Conservation (phyloP, 768 basidiomycete genomes). For the Tulasnella sp. region DNA sequence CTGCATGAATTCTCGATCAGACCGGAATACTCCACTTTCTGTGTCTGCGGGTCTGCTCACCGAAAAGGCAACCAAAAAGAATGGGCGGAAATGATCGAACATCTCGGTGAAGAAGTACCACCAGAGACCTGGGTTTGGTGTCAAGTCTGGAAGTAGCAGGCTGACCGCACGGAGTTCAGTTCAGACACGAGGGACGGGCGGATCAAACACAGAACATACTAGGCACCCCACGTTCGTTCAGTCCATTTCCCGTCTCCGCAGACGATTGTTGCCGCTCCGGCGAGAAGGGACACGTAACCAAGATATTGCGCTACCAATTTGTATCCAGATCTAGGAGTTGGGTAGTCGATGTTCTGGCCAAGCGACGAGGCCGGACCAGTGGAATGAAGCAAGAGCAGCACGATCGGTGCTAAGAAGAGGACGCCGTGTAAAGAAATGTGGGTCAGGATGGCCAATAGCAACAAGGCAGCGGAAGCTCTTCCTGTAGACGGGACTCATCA, state of each 20-base stretch:
- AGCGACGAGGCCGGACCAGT: slow-evolving; percentile 41
- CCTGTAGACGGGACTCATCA: too few relatives aligned
- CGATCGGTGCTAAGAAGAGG: slow-evolving; percentile 52
- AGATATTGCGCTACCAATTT: slow-evolving; percentile 30
- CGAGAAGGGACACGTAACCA: slow-evolving; percentile 38
- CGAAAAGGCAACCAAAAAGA: slow-evolving; percentile 91
- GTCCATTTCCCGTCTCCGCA: slow-evolving; percentile 60
- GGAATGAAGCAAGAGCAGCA: slow-evolving; percentile 43
- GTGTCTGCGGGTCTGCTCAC: slow-evolving; percentile 38
- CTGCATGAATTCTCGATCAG: slow-evolving; percentile 26
- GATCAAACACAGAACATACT: slow-evolving; percentile 36
- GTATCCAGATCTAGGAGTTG: not conserved
- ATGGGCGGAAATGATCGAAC: slow-evolving; percentile 95
- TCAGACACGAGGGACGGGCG: not conserved
- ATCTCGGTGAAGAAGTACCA: slow-evolving; percentile 99
- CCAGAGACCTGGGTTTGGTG: slow-evolving; percentile 89
- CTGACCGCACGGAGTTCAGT: slow-evolving; percentile 31
- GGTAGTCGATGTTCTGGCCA: not conserved
- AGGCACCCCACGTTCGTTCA: slow-evolving; percentile 72
- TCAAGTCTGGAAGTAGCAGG: slow-evolving; percentile 72
- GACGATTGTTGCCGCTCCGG: slow-evolving; percentile 40
- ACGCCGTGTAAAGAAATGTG: slow-evolving; percentile 64
- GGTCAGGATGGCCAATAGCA: slow-evolving; percentile 56
- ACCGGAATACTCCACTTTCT: not conserved
- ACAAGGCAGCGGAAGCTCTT: slow-evolving; percentile 41